Evolutionary conservation across 1,284 basidiomycete genomes (phyloP), one percentile per base, ranked within the genome.

Genomic region (Xerocomus alliaceus): DNA sequence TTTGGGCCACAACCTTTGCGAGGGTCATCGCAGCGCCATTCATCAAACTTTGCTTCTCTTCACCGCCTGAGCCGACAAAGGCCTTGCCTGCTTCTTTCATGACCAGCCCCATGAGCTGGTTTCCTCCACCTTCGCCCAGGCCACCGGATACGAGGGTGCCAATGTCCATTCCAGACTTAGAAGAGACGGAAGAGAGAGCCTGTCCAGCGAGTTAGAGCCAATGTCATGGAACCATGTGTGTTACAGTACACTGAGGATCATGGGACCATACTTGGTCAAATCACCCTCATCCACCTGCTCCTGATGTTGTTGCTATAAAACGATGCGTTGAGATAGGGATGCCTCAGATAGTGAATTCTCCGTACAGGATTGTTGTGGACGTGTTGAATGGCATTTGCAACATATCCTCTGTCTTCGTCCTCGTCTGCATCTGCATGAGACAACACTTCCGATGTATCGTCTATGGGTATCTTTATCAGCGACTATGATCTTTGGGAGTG

Each of bases 11-110:
- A 15, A 94, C 79, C 78, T 95, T 94, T 85, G 94, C 88, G 60
- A 92, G 85, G 2, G 90, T 93, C 86, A 89, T 88, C 5, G 89
- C 92, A 48, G 93, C 93, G 18, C 89, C 84, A 67, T 90, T 92
- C 70, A 95, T 85, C 8, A 88, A 89, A 70, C 92, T 90, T 69
- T 93, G 91, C 78, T 95, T 94, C 71, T 84, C 84, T 18, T 89
- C 90, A 24, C 84, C 81, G 1, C 87, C 78, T 12, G 81, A 78
- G n/a, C 90, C 89, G 20, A 86, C 87, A 66, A 94, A 90, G 54
- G 93, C 78, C 73, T 91, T 87, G 34, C 83, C 81, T 0, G 87
- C 91, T 73, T 95, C 89, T 0, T 86, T 84, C 91, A 95, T 92
- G 15, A 93, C 93, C 75, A 93, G 77, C 67, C 89, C 88, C 75